These are phyloP conservation scores for Monosporascus sp. DNA, from an alignment of 2,329 filamentous ascomycete genomes.

Conservation along the genomic window DNA sequence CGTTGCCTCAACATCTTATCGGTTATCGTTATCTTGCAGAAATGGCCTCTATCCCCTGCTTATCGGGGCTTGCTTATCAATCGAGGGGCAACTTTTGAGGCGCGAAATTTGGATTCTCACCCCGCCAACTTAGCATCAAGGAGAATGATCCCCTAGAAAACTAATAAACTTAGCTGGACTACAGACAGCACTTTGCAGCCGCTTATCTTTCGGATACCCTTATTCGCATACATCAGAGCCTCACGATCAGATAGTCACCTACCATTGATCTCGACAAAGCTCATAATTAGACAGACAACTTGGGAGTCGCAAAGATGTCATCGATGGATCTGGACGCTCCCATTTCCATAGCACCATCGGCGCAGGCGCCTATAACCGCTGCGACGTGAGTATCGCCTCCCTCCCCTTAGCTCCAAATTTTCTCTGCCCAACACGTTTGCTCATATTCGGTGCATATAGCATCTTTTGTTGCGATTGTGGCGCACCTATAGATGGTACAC, in stretches of 20 bases:
- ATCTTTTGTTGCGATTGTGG: constrained; percentile 99
- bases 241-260: constrained; percentile 1
- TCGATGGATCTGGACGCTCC: constrained; percentile 56
- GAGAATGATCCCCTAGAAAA: not conserved
- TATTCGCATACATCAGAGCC: constrained; percentile 5
- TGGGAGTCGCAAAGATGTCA: constrained; percentile 37
- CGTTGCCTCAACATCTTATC: not conserved
- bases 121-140: not conserved
- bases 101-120: constrained; percentile 1
- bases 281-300: not conserved
- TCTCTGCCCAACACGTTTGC: constrained; percentile 10
- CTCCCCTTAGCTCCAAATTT: constrained; percentile 5
- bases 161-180: not conserved
- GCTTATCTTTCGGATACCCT: constrained; percentile 12
- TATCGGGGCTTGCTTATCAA: constrained; percentile 15
- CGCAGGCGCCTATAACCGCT: constrained; percentile 25
- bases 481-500: constrained; percentile 88
- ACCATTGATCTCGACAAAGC: constrained; percentile 7
- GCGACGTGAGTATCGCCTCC: constrained; percentile 46
- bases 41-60: too few relatives aligned
- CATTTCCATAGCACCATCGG: constrained; percentile 38
- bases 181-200: not conserved
- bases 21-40: not conserved
- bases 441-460: constrained; percentile 3
- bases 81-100: constrained; percentile 16